These are phyloP conservation scores for Leccinum ochraceum DNA, from an alignment of 768 basidiomycete genomes.

Conservation along the genomic window DNA sequence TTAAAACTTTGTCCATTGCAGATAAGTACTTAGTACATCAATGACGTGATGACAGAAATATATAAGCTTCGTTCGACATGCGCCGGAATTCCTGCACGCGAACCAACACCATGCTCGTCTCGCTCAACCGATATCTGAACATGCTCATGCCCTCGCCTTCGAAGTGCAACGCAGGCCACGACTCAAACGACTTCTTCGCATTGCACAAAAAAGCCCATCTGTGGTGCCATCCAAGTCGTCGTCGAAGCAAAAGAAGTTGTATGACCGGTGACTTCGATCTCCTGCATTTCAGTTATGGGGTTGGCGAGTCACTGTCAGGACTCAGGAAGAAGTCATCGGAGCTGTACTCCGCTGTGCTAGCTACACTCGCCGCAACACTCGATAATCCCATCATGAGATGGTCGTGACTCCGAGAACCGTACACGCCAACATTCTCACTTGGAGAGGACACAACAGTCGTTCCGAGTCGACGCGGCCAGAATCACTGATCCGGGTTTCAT, in stretches of 20 bases:
- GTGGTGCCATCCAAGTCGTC: conserved; percentile 73
- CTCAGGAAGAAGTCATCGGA: conserved; percentile 67
- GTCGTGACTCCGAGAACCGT: too few species aligned
- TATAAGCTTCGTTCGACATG: conserved; percentile 63
- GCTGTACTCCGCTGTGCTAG: conserved; percentile 9
- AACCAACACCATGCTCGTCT: conserved; percentile 83
- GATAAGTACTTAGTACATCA: too few species aligned
- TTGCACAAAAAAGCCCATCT: conserved; percentile 72
- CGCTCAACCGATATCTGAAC: conserved; percentile 88
- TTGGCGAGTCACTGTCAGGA: conserved; percentile 59
- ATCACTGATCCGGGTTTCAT: too few species aligned
- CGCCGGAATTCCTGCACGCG: conserved; percentile 83
- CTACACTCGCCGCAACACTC: too few species aligned
- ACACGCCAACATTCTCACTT: too few species aligned
- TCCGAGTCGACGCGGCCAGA: too few species aligned
- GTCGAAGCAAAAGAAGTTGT: conserved; percentile 68
- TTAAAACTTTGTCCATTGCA: too few species aligned
- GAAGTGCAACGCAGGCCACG: conserved; percentile 40
- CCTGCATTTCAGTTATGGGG: conserved; percentile 79
- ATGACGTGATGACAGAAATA: neutral
- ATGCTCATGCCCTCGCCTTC: conserved; percentile 76
- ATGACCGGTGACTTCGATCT: conserved; percentile 72
- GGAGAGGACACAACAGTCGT: too few species aligned
- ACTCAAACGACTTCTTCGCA: conserved; percentile 62
- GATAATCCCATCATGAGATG: too few species aligned